Evolutionary conservation across 495 filamentous ascomycete genomes (phyloP).

Genomic region (Pyrenula massariospora): DNA sequence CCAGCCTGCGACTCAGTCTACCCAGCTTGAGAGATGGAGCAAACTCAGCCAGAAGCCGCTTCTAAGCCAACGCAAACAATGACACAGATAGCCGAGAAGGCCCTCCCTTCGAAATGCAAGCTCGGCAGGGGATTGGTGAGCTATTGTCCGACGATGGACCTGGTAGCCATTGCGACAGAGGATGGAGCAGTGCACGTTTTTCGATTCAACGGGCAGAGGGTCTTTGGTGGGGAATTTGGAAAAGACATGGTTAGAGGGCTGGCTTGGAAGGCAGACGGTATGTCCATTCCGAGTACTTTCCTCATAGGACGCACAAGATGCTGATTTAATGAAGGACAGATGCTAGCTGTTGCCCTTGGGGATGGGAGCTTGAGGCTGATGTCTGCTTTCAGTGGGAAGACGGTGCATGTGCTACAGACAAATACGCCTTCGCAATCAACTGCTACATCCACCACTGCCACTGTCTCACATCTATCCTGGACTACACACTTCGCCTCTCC

Average conservation of each 20-base stretch:
- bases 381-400: neutral
- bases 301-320: no score
- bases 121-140: conserved; percentile 35
- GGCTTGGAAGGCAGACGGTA: conserved; percentile 74
- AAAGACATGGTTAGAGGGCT: conserved; percentile 42
- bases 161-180: conserved; percentile 58
- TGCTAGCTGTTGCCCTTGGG: neutral
- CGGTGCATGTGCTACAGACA: neutral
- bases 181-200: conserved; percentile 52
- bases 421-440: neutral
- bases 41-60: no score
- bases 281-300: conserved; percentile 6
- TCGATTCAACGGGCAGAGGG: conserved; percentile 56
- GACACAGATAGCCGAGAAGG: conserved; percentile 38
- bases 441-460: neutral
- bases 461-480: neutral
- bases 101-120: conserved; percentile 41
- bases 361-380: neutral
- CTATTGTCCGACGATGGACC: conserved; percentile 75
- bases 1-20: no score
- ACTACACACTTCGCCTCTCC: neutral
- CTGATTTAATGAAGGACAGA: no score
- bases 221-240: conserved; percentile 45
- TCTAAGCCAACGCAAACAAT: neutral
- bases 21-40: no score